Percentiles rank a stretch among this genome's conserved stretches.
phyloP scores from a whole-genome alignment of 2,329 filamentous ascomycete genomes.

The Ilyonectria sp. region DNA sequence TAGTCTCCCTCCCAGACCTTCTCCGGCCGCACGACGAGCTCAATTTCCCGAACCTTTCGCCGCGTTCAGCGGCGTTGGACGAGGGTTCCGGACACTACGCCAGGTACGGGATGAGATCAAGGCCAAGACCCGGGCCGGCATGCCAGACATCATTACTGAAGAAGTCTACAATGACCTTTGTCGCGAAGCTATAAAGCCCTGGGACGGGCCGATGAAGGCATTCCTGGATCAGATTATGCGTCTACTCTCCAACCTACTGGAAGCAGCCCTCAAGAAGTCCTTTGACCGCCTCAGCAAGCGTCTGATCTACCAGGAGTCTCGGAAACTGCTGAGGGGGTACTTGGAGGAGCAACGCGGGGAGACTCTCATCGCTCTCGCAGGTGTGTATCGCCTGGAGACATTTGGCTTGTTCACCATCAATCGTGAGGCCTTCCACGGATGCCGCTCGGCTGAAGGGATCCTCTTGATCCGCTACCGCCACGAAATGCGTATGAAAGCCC shows the following conservation, averaged over 20 bases:
- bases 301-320: slow-evolving; percentile 65
- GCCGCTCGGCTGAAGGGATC: slow-evolving; percentile 62
- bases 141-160: slow-evolving; percentile 71
- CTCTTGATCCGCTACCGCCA: slow-evolving; percentile 65
- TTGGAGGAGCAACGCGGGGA: slow-evolving; percentile 57
- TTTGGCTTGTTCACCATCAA: slow-evolving; percentile 73
- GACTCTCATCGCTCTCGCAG: slow-evolving; percentile 56
- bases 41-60: slow-evolving; percentile 56
- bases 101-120: slow-evolving; percentile 70
- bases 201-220: slow-evolving; percentile 67
- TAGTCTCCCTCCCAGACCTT: slow-evolving; percentile 35
- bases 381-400: slow-evolving; percentile 68
- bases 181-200: slow-evolving; percentile 69
- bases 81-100: slow-evolving; percentile 61
- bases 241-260: slow-evolving; percentile 64
- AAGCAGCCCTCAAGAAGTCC: slow-evolving; percentile 62
- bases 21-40: slow-evolving; percentile 30
- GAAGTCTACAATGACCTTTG: slow-evolving; percentile 74
- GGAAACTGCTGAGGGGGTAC: slow-evolving; percentile 60
- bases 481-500: slow-evolving; percentile 62
- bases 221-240: slow-evolving; percentile 65
- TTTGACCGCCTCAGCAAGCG: slow-evolving; percentile 63
- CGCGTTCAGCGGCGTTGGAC: slow-evolving; percentile 56
- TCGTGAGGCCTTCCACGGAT: slow-evolving; percentile 61
- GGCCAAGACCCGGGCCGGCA: slow-evolving; percentile 68